Percentiles rank a stretch among this genome's conserved stretches.
phyloP scores from a whole-genome alignment of 257 asterid genomes.

The Solanum phureja region DNA sequence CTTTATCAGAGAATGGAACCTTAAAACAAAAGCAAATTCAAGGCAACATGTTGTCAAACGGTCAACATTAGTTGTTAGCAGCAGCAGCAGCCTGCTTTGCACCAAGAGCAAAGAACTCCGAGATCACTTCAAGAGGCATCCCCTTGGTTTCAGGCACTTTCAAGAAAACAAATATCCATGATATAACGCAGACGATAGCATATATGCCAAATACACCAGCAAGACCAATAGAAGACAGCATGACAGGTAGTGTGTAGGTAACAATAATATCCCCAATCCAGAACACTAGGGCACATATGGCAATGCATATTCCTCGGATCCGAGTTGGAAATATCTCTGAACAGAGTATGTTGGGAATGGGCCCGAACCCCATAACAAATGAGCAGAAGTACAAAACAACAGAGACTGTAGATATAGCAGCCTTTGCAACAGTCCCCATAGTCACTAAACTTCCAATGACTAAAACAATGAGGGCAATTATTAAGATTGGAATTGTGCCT shows the following conservation, averaged over 20 bases:
- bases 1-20: background rate
- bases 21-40: background rate
- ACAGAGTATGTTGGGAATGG: constrained; percentile 62
- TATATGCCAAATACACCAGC: constrained; percentile 50
- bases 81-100: constrained; percentile 29
- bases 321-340: constrained; percentile 62
- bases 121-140: constrained; percentile 74
- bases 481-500: constrained; percentile 43
- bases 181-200: constrained; percentile 33
- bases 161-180: constrained; percentile 45
- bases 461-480: constrained; percentile 28
- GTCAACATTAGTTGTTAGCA: constrained; percentile 1
- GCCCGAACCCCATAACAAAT: constrained; percentile 66
- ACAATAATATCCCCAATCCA: constrained; percentile 45
- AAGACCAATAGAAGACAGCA: constrained; percentile 45
- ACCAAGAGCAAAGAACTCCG: constrained; percentile 55
- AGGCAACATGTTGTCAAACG: background rate
- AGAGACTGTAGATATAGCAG: constrained; percentile 41
- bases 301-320: constrained; percentile 57
- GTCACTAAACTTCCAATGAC: constrained; percentile 28
- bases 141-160: constrained; percentile 80
- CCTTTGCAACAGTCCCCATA: constrained; percentile 27
- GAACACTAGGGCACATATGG: constrained; percentile 36
- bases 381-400: constrained; percentile 42
- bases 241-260: constrained; percentile 37